Conservation (phyloP, 345 rosid genomes). For the Raphanus raphanistrum region DNA sequence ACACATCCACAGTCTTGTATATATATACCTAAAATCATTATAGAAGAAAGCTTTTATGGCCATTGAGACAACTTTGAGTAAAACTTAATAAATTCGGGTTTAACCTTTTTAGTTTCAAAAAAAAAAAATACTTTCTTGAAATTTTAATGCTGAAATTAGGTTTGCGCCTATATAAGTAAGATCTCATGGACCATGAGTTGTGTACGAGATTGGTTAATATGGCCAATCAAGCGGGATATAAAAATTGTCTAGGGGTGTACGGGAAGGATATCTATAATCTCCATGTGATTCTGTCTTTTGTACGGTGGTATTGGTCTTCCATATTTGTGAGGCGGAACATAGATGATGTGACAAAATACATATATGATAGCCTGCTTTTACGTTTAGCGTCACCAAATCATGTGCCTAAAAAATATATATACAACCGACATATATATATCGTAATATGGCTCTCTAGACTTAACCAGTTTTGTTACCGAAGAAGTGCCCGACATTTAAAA, state of each 20-base stretch:
- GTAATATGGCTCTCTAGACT: neutral
- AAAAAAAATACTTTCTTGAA: too few species aligned
- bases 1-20: neutral
- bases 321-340: neutral
- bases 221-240: neutral
- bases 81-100: too few species aligned
- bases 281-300: neutral
- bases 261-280: neutral
- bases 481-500: neutral
- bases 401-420: neutral
- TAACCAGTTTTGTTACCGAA: neutral
- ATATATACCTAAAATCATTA: neutral
- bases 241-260: neutral
- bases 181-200: neutral
- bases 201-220: neutral
- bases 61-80: neutral
- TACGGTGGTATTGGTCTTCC: neutral
- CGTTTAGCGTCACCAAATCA: neutral
- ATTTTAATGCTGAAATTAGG: neutral
- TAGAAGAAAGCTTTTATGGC: neutral
- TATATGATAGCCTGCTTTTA: neutral
- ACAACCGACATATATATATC: neutral
- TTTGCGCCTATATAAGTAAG: neutral
- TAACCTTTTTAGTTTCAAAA: too few species aligned
- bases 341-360: neutral